Evolutionary conservation across 768 basidiomycete genomes (phyloP).

Genomic region (Tulasnella sp.): DNA sequence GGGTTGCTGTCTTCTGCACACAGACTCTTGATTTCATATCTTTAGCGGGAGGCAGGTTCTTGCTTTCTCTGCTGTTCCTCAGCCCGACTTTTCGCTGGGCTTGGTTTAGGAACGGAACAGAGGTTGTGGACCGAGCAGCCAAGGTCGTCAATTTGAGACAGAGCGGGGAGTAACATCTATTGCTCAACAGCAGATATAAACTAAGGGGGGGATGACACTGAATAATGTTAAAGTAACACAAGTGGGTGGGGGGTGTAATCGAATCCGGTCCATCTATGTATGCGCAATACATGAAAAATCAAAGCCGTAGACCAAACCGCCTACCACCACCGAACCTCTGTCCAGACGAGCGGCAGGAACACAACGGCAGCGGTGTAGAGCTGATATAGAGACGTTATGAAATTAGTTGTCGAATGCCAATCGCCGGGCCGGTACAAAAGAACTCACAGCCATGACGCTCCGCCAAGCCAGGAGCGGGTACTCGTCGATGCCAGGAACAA

Average conservation of each 20-base stretch:
- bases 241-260: background rate
- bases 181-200: background rate
- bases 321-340: constrained; percentile 73
- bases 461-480: constrained; percentile 66
- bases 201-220: constrained; percentile 6
- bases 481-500: constrained; percentile 53
- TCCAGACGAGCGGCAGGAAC: constrained; percentile 82
- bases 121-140: background rate
- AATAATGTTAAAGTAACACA: constrained; percentile 2
- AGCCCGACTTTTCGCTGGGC: no score
- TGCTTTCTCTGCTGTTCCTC: no score
- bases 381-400: constrained; percentile 43
- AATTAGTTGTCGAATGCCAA: constrained; percentile 1
- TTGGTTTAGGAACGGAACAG: no score
- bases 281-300: background rate
- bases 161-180: constrained; percentile 5
- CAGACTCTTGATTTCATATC: no score
- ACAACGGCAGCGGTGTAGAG: constrained; percentile 92
- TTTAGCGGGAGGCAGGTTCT: no score
- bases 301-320: background rate
- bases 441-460: constrained; percentile 66
- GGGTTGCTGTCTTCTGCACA: no score
- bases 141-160: background rate
- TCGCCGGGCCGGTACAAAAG: constrained; percentile 15
- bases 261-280: background rate